phyloP scores from a whole-genome alignment of 2,329 filamentous ascomycete species.

The Fonsecaea pugnacius region DNA sequence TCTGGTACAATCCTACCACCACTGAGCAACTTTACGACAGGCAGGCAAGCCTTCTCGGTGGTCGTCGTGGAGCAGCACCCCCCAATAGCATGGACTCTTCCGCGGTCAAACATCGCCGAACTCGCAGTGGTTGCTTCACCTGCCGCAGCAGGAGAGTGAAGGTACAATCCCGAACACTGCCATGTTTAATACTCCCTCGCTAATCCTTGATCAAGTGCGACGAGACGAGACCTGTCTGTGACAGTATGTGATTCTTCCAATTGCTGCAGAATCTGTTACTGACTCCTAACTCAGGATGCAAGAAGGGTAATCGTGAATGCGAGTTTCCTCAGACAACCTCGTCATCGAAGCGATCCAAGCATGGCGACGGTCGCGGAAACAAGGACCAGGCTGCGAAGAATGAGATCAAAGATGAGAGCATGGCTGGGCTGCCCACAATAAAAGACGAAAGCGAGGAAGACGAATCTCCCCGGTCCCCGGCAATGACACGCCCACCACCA shows the following conservation, averaged over 20 bases:
- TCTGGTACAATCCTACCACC: conserved; percentile 48
- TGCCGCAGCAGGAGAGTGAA: conserved; percentile 87
- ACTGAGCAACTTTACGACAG: conserved; percentile 41
- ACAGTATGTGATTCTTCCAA: conserved; percentile 56
- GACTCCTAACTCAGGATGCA: conserved; percentile 65
- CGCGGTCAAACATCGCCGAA: conserved; percentile 89
- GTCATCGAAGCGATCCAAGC: conserved; percentile 49
- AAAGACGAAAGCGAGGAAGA: conserved; percentile 37
- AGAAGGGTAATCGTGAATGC: conserved; percentile 89
- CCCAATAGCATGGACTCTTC: conserved; percentile 33
- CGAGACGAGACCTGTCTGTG: conserved; percentile 83
- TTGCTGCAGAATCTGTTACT: conserved; percentile 15
- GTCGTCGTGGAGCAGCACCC: conserved; percentile 27
- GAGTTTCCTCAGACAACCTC: conserved; percentile 76
- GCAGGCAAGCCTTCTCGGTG: conserved; percentile 40
- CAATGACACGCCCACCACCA: conserved; percentile 14
- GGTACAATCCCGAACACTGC: conserved; percentile 44
- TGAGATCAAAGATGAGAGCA: conserved; percentile 32
- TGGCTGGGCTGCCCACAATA: conserved; percentile 32
- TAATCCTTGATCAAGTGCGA: conserved; percentile 70
- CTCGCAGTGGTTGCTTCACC: conserved; percentile 90
- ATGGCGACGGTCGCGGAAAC: conserved; percentile 33
- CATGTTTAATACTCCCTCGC: conserved; percentile 2
- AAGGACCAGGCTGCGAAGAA: conserved; percentile 30
- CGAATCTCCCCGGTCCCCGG: conserved; percentile 18